Conservation (phyloP, 345 rosid species). For the Atalantia buxifolia region DNA sequence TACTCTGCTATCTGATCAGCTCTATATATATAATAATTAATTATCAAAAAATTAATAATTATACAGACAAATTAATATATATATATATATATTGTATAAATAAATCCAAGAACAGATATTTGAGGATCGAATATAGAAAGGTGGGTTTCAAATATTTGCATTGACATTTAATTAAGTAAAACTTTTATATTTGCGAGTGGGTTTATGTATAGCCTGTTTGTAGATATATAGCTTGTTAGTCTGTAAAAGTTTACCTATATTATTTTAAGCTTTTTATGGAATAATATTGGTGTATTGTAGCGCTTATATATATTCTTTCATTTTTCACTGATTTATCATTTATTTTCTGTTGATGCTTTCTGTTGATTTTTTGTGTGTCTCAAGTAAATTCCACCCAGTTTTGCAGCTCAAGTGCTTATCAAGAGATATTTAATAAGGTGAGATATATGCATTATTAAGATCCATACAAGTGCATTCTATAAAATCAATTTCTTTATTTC, state of each 20-base stretch:
- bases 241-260: neutral
- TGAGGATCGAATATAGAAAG: too few species aligned
- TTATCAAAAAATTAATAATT: too few species aligned
- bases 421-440: neutral
- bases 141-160: too few species aligned
- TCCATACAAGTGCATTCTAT: neutral
- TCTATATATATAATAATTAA: too few species aligned
- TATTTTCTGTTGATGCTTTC: neutral
- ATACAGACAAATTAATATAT: neutral
- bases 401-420: neutral
- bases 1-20: conserved; percentile 25
- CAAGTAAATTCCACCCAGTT: neutral
- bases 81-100: neutral
- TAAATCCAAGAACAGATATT: neutral
- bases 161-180: too few species aligned
- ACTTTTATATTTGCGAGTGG: too few species aligned
- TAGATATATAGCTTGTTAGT: neutral
- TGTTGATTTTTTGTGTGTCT: neutral
- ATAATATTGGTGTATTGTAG: neutral
- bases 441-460: neutral
- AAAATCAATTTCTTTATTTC: neutral
- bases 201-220: neutral
- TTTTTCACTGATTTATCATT: neutral
- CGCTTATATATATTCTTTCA: neutral
- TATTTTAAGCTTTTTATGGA: neutral